A percentile compares a stretch with the other conserved stretches of the same genome.
Conservation (phyloP, 306 rosid genomes). For the Canavalia gladiata region DNA sequence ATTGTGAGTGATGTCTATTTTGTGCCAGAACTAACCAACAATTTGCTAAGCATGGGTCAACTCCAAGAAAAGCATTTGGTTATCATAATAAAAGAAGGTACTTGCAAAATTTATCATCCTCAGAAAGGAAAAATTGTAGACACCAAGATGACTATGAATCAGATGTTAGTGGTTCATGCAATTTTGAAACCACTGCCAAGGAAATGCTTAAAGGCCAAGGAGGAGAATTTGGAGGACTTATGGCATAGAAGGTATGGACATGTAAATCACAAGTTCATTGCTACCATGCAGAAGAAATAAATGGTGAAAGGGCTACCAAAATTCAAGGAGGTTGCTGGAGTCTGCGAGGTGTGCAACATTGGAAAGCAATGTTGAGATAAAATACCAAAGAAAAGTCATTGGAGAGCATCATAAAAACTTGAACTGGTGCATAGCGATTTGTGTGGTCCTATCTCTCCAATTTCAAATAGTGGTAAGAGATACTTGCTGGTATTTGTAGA, state of each 20-base stretch:
- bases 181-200: neutral
- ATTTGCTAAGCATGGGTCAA: neutral
- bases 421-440: neutral
- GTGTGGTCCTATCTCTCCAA: neutral
- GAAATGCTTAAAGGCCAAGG: neutral
- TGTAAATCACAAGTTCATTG: neutral
- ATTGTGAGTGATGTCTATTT: conserved; percentile 4
- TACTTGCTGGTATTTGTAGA: neutral
- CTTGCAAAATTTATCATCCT: conserved; percentile 18
- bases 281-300: conserved; percentile 1
- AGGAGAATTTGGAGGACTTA: conserved; percentile 14
- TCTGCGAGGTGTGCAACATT: neutral
- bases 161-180: conserved; percentile 10
- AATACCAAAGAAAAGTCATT: neutral
- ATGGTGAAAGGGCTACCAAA: conserved; percentile 20
- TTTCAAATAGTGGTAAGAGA: neutral
- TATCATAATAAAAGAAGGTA: conserved; percentile 8
- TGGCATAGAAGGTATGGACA: neutral
- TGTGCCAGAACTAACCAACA: conserved; percentile 2
- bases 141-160: neutral
- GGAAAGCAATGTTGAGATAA: neutral
- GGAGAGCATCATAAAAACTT: neutral
- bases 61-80: neutral
- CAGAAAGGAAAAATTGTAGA: neutral
- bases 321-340: neutral